phyloP scores from a whole-genome alignment of 495 filamentous ascomycete genomes.

The Lophiotrema nucula region DNA sequence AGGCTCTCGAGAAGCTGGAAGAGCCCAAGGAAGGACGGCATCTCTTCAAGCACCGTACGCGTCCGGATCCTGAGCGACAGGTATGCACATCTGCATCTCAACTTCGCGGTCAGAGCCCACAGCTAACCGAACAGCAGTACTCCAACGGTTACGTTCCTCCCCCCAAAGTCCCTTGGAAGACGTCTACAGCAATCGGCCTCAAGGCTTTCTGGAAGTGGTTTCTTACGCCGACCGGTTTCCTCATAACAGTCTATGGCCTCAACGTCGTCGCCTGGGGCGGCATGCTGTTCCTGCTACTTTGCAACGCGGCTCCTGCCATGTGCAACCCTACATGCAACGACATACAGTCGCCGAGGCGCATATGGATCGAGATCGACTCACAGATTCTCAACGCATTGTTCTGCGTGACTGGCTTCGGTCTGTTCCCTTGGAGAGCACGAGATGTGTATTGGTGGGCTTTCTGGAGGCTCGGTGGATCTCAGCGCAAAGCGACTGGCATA shows the following conservation, averaged over 20 bases:
- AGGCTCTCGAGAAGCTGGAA: conserved; percentile 4
- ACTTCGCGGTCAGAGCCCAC: neutral
- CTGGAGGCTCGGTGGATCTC: conserved; percentile 52
- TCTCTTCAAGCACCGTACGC: no score
- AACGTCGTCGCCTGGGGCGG: conserved; percentile 85
- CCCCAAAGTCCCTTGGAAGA: conserved; percentile 60
- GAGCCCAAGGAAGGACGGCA: no score
- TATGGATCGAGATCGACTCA: conserved; percentile 83
- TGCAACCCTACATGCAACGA: conserved; percentile 71
- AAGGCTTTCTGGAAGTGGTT: conserved; percentile 56
- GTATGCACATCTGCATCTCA: no score
- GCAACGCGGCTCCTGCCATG: conserved; percentile 75
- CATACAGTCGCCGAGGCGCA: conserved; percentile 67
- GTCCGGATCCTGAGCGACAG: no score
- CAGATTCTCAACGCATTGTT: conserved; percentile 86
- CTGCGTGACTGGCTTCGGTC: conserved; percentile 81
- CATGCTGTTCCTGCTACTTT: conserved; percentile 83
- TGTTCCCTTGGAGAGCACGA: conserved; percentile 81
- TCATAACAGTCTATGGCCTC: conserved; percentile 74
- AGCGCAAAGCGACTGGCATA: conserved; percentile 53
- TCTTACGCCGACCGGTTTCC: conserved; percentile 69
- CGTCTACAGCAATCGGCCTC: conserved; percentile 54
- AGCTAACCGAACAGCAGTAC: conserved; percentile 31
- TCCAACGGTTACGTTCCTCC: conserved; percentile 70
- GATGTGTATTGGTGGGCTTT: conserved; percentile 68